Evolutionary conservation across 129 eudicot genomes (phyloP).

Genomic region (Kitagawia praeruptora): DNA sequence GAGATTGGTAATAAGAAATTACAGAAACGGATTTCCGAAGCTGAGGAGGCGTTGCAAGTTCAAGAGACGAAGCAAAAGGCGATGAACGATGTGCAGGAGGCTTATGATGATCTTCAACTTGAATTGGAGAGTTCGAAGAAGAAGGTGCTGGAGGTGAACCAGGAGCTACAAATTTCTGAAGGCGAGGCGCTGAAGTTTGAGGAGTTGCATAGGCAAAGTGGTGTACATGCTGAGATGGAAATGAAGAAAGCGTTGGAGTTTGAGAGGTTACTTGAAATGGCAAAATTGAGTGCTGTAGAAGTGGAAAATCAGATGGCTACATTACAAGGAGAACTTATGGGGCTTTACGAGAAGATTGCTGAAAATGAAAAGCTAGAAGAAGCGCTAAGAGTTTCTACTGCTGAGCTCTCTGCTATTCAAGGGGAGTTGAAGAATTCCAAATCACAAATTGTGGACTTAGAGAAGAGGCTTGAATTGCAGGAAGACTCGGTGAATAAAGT

Average conservation of each 20-base stretch:
- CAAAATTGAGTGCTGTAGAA: constrained; percentile 60
- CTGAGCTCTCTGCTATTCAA: constrained; percentile 43
- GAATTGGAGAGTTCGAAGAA: constrained; percentile 69
- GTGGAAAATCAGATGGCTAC: constrained; percentile 63
- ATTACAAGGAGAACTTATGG: constrained; percentile 53
- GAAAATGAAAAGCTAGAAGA: constrained; percentile 68
- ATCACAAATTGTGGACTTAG: constrained; percentile 37
- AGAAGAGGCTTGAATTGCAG: constrained; percentile 41
- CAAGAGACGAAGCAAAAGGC: constrained; percentile 65
- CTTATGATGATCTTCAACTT: constrained; percentile 46
- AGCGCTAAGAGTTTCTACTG: constrained; percentile 35
- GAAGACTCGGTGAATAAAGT: constrained; percentile 38
- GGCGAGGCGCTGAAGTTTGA: constrained; percentile 58
- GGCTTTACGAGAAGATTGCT: constrained; percentile 49
- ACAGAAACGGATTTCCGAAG: constrained; percentile 37
- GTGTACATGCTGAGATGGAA: constrained; percentile 66
- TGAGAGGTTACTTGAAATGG: constrained; percentile 62
- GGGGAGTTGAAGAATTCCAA: constrained; percentile 50
- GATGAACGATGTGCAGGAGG: constrained; percentile 50
- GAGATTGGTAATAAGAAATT: constrained; percentile 47
- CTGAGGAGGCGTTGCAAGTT: constrained; percentile 49
- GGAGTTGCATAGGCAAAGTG: constrained; percentile 75
- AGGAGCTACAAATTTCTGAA: constrained; percentile 45
- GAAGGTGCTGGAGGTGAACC: constrained; percentile 55
- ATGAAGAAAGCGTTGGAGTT: constrained; percentile 61